phyloP scores from a whole-genome alignment of 108 stramenopile genomes.

The Craspedostauros australis region DNA sequence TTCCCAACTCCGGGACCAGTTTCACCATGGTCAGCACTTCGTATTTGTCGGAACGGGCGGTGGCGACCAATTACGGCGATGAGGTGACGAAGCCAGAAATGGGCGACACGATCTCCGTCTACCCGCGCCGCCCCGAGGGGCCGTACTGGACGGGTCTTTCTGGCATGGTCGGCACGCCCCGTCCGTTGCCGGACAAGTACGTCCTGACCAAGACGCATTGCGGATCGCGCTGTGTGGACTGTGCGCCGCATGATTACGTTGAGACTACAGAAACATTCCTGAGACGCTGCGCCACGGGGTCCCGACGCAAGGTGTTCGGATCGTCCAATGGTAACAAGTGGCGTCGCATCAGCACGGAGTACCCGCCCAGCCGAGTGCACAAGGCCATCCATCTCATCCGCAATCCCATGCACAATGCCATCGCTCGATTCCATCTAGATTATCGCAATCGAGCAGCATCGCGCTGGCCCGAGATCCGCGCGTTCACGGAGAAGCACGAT shows the following conservation, averaged over 20 bases:
- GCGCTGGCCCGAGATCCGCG: too few species aligned
- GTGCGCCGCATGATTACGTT: conserved; percentile 51
- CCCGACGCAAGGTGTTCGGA: background rate
- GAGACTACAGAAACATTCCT: conserved; percentile 38
- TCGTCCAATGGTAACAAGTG: background rate
- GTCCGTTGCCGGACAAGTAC: conserved; percentile 30
- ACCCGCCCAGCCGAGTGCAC: conserved; percentile 39
- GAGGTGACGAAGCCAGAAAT: conserved; percentile 4
- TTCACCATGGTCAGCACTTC: conserved; percentile 32
- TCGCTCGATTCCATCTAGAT: conserved; percentile 65
- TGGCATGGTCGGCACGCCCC: conserved; percentile 20
- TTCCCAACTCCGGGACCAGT: conserved; percentile 45
- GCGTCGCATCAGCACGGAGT: conserved; percentile 12
- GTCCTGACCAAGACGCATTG: conserved; percentile 83
- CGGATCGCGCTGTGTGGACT: conserved; percentile 51
- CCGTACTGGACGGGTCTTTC: conserved; percentile 40
- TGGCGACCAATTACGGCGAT: conserved; percentile 29
- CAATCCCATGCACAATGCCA: conserved; percentile 64
- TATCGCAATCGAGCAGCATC: conserved; percentile 19
- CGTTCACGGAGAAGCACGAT: conserved; percentile 9
- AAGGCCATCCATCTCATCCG: conserved; percentile 61
- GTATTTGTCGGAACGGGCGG: conserved; percentile 12
- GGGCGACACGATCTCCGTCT: conserved; percentile 25
- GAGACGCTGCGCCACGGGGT: conserved; percentile 20
- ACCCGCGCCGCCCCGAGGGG: conserved; percentile 34